Percentiles rank a stretch among this genome's conserved stretches.
phyloP scores from a whole-genome alignment of 2,329 filamentous ascomycete genomes.

The Cyphellophora europaea region DNA sequence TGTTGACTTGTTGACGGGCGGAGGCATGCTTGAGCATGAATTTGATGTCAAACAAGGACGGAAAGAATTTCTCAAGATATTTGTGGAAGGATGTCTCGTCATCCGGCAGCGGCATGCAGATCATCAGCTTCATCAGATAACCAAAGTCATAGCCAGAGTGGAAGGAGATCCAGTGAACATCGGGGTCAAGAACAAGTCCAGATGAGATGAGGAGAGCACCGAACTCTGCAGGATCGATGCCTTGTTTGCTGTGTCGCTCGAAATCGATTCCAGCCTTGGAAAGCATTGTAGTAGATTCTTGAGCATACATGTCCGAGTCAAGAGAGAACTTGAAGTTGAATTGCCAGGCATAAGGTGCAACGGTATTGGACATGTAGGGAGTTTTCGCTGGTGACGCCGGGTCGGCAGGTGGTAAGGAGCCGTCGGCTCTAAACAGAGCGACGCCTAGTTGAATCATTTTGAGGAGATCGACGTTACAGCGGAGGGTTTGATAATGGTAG shows the following conservation, averaged over 20 bases:
- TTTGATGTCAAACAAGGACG: slow-evolving; percentile 90
- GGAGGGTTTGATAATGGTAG: slow-evolving; percentile 96
- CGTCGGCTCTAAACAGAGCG: slow-evolving; percentile 83
- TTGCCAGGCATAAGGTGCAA: slow-evolving; percentile 87
- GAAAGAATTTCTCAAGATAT: slow-evolving; percentile 87
- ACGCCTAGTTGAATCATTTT: slow-evolving; percentile 97
- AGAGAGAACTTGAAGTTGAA: slow-evolving; percentile 98
- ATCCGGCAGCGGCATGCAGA: slow-evolving; percentile 64
- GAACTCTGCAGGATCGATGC: slow-evolving; percentile 84
- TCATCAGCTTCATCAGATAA: slow-evolving; percentile 89
- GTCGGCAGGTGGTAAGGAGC: slow-evolving; percentile 68
- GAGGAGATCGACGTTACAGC: slow-evolving; percentile 93
- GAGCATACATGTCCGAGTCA: slow-evolving; percentile 94
- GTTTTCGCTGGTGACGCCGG: slow-evolving; percentile 42
- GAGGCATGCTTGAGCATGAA: slow-evolving; percentile 89
- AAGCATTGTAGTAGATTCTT: slow-evolving; percentile 85
- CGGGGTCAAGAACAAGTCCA: slow-evolving; percentile 75
- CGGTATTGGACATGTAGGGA: slow-evolving; percentile 25
- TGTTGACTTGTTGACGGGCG: slow-evolving; percentile 57
- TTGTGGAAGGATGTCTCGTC: slow-evolving; percentile 85
- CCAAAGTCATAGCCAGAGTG: slow-evolving; percentile 98
- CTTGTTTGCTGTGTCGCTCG: slow-evolving; percentile 68
- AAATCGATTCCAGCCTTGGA: slow-evolving; percentile 93
- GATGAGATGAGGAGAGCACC: slow-evolving; percentile 85
- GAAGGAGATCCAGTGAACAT: slow-evolving; percentile 94